Evolutionary conservation across 345 rosid genomes (phyloP).

Genomic region (Citrus maxima): DNA sequence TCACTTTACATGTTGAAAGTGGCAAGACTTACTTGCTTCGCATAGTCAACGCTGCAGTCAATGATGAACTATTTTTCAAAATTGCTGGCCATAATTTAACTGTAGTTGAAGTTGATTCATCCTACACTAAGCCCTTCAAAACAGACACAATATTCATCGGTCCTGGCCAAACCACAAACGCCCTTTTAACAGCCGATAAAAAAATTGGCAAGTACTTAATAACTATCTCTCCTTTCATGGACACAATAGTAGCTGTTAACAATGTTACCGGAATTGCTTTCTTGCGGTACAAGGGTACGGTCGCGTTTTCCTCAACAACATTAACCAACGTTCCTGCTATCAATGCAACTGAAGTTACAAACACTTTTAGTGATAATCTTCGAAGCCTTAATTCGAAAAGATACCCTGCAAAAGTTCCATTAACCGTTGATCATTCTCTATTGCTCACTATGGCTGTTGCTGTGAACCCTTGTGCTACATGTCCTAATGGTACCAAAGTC

Average conservation of each 20-base stretch:
- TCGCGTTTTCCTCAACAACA: slow-evolving; percentile 31
- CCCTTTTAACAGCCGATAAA: slow-evolving; percentile 46
- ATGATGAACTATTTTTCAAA: slow-evolving; percentile 77
- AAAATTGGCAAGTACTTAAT: slow-evolving; percentile 46
- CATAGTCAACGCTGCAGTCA: slow-evolving; percentile 63
- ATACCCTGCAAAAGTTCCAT: slow-evolving; percentile 54
- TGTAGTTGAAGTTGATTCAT: slow-evolving; percentile 63
- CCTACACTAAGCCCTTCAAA: slow-evolving; percentile 52
- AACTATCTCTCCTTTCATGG: slow-evolving; percentile 78
- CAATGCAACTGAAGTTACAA: slow-evolving; percentile 49
- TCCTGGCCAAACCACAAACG: slow-evolving; percentile 82
- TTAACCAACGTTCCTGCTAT: slow-evolving; percentile 45
- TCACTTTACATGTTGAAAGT: slow-evolving; percentile 48
- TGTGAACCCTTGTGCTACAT: slow-evolving; percentile 58
- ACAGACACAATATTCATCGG: slow-evolving; percentile 56
- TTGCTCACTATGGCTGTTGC: slow-evolving; percentile 54
- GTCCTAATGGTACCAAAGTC: slow-evolving; percentile 42
- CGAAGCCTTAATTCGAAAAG: slow-evolving; percentile 58
- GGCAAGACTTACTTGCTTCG: slow-evolving; percentile 64
- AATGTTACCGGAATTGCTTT: slow-evolving; percentile 44
- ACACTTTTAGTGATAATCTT: slow-evolving; percentile 33
- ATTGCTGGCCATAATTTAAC: slow-evolving; percentile 62
- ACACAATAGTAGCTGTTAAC: slow-evolving; percentile 52
- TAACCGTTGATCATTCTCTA: slow-evolving; percentile 49
- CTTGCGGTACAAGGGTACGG: slow-evolving; percentile 42